Evolutionary conservation across 495 filamentous ascomycete species (phyloP).

Genomic region (Bacidia rubella): DNA sequence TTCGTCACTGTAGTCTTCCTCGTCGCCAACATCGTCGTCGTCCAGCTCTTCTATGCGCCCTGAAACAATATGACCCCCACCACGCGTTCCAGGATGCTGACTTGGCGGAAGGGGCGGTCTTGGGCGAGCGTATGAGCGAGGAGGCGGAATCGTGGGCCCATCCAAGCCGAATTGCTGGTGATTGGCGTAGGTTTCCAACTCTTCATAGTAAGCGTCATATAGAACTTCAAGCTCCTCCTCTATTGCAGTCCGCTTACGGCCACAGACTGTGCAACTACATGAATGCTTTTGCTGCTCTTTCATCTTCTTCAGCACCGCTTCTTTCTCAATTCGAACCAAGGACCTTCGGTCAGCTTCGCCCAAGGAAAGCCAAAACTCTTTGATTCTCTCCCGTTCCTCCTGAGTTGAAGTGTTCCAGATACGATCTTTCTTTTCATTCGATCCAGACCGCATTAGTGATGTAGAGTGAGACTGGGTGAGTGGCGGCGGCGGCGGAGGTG

Average conservation of each 20-base stretch:
- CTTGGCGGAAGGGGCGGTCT: slow-evolving; percentile 37
- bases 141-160: slow-evolving; percentile 42
- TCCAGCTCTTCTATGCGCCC: slow-evolving; percentile 49
- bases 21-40: slow-evolving; percentile 49
- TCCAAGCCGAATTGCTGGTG: slow-evolving; percentile 54
- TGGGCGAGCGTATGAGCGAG: slow-evolving; percentile 42
- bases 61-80: slow-evolving; percentile 22
- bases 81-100: slow-evolving; percentile 23
- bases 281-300: slow-evolving; percentile 99
- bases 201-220: slow-evolving; percentile 98
- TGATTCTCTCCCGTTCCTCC: slow-evolving; percentile 92
- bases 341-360: slow-evolving; percentile 88
- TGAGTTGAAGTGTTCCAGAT: slow-evolving; percentile 95
- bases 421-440: slow-evolving; percentile 48
- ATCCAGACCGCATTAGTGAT: slow-evolving; percentile 20
- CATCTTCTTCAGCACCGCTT: slow-evolving; percentile 97
- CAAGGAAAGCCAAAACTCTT: slow-evolving; percentile 95
- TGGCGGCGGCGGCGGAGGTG: slow-evolving; percentile 30
- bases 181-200: slow-evolving; percentile 93
- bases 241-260: slow-evolving; percentile 89
- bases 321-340: slow-evolving; percentile 95
- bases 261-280: slow-evolving; percentile 95
- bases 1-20: slow-evolving; percentile 38
- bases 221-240: slow-evolving; percentile 98
- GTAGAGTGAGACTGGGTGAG: slow-evolving; percentile 21